phyloP scores from a whole-genome alignment of 2,329 filamentous ascomycete species.

The Epichloe scottii region DNA sequence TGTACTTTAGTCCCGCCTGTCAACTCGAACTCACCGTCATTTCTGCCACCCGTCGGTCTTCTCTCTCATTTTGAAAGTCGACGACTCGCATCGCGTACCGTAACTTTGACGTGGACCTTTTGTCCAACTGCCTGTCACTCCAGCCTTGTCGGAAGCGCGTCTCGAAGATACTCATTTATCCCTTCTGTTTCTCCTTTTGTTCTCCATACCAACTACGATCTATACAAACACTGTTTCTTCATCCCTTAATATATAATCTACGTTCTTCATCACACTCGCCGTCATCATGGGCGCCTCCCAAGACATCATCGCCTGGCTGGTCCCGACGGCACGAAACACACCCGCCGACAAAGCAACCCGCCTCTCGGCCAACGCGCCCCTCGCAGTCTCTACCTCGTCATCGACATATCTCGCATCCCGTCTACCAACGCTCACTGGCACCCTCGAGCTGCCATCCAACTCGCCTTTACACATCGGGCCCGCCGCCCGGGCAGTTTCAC shows the following conservation, averaged over 20 bases:
- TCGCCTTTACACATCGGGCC: constrained; percentile 22
- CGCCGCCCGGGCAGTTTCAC: constrained; percentile 24
- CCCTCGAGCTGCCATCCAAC: constrained; percentile 19
- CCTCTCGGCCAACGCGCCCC: constrained; percentile 19
- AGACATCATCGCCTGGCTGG: constrained; percentile 27
- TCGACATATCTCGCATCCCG: constrained; percentile 16
- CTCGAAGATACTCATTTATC: too few species aligned
- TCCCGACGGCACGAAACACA: constrained; percentile 22
- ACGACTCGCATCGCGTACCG: too few species aligned
- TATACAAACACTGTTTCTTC: too few species aligned
- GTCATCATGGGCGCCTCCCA: constrained; percentile 11
- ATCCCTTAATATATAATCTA: too few species aligned
- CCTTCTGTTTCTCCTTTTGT: too few species aligned
- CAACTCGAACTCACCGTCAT: not conserved
- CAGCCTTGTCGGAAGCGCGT: too few species aligned
- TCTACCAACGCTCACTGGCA: constrained; percentile 13
- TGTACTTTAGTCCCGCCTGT: not conserved
- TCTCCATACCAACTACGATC: too few species aligned
- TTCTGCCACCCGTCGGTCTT: too few species aligned
- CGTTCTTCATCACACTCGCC: too few species aligned
- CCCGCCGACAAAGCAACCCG: constrained; percentile 20
- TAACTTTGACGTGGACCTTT: too few species aligned
- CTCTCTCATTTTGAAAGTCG: too few species aligned
- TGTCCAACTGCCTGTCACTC: too few species aligned
- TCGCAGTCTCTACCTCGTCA: constrained; percentile 12